phyloP scores from a whole-genome alignment of 1,284 basidiomycete species.

The Nidula niveotomentosa region DNA sequence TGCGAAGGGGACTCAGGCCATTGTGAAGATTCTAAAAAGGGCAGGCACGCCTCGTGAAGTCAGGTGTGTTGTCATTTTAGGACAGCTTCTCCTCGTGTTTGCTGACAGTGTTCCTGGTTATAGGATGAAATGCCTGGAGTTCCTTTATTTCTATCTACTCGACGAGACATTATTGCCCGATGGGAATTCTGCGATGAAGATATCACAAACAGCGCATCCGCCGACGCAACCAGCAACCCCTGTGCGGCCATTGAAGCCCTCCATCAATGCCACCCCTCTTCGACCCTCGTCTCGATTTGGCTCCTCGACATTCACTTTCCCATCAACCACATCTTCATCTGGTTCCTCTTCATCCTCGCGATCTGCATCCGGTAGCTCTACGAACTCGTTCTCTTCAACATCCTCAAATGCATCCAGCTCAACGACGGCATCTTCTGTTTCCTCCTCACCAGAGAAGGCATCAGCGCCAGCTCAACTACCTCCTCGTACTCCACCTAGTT shows the following conservation, averaged over 20 bases:
- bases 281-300: constrained; percentile 24
- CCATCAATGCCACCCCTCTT: constrained; percentile 23
- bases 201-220: too few relatives aligned
- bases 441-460: constrained; percentile 28
- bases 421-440: constrained; percentile 31
- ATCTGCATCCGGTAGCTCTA: constrained; percentile 33
- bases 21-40: constrained; percentile 83
- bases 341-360: constrained; percentile 26
- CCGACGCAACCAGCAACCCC: too few relatives aligned
- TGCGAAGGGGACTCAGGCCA: constrained; percentile 70
- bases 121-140: constrained; percentile 93
- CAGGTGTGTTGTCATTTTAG: constrained; percentile 48
- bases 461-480: constrained; percentile 15
- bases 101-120: not conserved
- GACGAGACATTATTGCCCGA: constrained; percentile 57
- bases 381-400: constrained; percentile 40
- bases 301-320: constrained; percentile 32
- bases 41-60: constrained; percentile 81
- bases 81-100: too few relatives aligned
- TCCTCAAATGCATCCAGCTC: constrained; percentile 38
- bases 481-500: constrained; percentile 11
- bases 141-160: constrained; percentile 88
- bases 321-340: constrained; percentile 24
- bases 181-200: too few relatives aligned
- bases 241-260: constrained; percentile 22